Evolutionary conservation across 2,329 filamentous ascomycete species (phyloP).

Genomic region (Arthroderma uncinatum): DNA sequence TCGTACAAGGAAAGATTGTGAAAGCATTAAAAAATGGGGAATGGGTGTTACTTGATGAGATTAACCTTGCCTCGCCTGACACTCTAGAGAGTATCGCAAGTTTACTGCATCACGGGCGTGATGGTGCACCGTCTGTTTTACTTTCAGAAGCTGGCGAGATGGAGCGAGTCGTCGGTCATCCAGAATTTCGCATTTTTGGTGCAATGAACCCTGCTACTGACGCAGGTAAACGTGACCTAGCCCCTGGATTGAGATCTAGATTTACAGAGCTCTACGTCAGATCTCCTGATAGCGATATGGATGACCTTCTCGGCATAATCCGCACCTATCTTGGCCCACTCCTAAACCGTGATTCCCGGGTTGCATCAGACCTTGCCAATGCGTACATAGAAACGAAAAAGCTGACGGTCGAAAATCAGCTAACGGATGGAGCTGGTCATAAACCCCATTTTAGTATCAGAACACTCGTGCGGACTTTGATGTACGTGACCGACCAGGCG

Average conservation of each 20-base stretch:
- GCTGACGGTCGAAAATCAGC: conserved; percentile 64
- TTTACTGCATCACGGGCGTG: conserved; percentile 62
- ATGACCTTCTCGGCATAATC: conserved; percentile 79
- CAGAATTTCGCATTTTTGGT: conserved; percentile 89
- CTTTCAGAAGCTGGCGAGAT: conserved; percentile 90
- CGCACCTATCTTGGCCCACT: conserved; percentile 71
- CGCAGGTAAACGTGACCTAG: conserved; percentile 88
- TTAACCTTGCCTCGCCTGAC: conserved; percentile 89
- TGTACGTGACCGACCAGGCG: conserved; percentile 75
- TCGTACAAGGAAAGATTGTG: conserved; percentile 90
- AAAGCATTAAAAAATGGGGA: conserved; percentile 93
- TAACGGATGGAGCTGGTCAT: conserved; percentile 92
- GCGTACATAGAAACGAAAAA: conserved; percentile 82
- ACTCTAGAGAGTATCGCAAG: conserved; percentile 90
- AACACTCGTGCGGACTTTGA: conserved; percentile 79
- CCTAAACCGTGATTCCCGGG: conserved; percentile 59
- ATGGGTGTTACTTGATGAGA: conserved; percentile 94
- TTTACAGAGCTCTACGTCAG: conserved; percentile 95
- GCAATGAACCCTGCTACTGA: conserved; percentile 99
- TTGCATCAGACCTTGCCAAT: conserved; percentile 68
- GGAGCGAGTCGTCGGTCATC: conserved; percentile 77
- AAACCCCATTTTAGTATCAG: conserved; percentile 94
- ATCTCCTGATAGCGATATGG: conserved; percentile 74
- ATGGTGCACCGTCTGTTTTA: conserved; percentile 66
- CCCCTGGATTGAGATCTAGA: conserved; percentile 73